A percentile compares a stretch with the other conserved stretches of the same genome.
These are phyloP conservation scores for Ogataea polymorpha DNA, from an alignment of 805 yeast species.

Conservation along the genomic window DNA sequence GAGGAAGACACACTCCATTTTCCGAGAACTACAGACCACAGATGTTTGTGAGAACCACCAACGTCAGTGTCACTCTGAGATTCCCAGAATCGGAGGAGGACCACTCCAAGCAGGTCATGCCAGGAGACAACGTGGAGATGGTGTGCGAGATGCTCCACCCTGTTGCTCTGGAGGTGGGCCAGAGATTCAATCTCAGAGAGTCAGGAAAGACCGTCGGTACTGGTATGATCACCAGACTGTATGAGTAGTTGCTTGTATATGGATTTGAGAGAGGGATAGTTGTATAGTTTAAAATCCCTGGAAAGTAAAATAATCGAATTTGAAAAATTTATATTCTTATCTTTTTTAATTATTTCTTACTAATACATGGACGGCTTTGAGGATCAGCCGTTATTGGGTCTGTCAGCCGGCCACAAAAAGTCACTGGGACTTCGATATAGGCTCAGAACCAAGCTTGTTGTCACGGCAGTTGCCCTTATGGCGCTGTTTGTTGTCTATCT, in stretches of 20 bases:
- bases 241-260: conserved; percentile 23
- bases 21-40: conserved; percentile 98
- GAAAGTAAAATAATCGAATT: background rate
- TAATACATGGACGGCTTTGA: conserved; percentile 1
- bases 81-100: conserved; percentile 84
- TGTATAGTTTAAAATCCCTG: conserved; percentile 6
- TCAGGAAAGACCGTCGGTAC: conserved; percentile 99
- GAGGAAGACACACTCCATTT: conserved; percentile 98
- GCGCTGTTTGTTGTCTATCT: background rate
- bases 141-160: conserved; percentile 84
- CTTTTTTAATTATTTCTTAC: background rate
- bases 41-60: conserved; percentile 93
- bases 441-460: background rate
- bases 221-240: conserved; percentile 84
- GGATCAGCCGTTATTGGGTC: conserved; percentile 1
- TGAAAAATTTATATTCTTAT: background rate
- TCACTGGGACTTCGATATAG: background rate
- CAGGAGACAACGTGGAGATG: conserved; percentile 99
- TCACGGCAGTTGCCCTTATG: background rate
- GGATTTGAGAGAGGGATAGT: conserved; percentile 6
- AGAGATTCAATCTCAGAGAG: conserved; percentile 98
- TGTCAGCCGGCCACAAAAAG: background rate
- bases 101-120: conserved; percentile 87
- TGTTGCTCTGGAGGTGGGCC: conserved; percentile 92
- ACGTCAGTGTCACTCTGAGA: conserved; percentile 83